phyloP scores from a whole-genome alignment of 305 asterid genomes.

The Solanum aculeatissimum region DNA sequence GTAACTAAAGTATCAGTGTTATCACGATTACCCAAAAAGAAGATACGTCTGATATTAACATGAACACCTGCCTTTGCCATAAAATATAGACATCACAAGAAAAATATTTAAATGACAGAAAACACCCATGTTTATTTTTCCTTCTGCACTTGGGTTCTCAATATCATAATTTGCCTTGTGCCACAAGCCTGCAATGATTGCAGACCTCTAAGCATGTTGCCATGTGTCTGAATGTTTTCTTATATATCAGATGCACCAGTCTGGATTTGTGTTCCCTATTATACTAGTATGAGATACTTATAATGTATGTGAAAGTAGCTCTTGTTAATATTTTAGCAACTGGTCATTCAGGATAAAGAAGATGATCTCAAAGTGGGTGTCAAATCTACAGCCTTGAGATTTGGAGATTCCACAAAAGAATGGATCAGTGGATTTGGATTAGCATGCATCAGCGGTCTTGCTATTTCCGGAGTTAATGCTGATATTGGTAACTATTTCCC shows the following conservation, averaged over 20 bases:
- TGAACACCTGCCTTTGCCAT: neutral
- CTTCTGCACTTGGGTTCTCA: neutral
- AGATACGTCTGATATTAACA: neutral
- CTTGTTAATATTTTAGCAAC: neutral
- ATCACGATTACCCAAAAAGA: no score
- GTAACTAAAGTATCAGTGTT: no score
- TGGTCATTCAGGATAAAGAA: constrained; percentile 68
- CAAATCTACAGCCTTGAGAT: constrained; percentile 87
- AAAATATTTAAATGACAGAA: neutral
- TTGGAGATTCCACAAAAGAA: constrained; percentile 77
- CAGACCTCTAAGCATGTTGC: neutral
- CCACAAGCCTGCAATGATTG: neutral
- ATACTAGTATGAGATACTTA: neutral
- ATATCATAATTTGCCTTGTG: neutral
- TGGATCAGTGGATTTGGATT: constrained; percentile 83
- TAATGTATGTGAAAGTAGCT: neutral
- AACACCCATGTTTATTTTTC: neutral
- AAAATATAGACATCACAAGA: neutral
- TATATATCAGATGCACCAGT: neutral
- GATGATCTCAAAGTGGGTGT: constrained; percentile 87
- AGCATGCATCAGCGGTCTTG: constrained; percentile 69
- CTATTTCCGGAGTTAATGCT: constrained; percentile 67
- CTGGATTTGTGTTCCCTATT: neutral
- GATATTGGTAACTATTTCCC: constrained; percentile 41
- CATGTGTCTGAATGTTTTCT: neutral